Evolutionary conservation across 1,139 yeast genomes (phyloP).

Genomic region (Candida sp.): DNA sequence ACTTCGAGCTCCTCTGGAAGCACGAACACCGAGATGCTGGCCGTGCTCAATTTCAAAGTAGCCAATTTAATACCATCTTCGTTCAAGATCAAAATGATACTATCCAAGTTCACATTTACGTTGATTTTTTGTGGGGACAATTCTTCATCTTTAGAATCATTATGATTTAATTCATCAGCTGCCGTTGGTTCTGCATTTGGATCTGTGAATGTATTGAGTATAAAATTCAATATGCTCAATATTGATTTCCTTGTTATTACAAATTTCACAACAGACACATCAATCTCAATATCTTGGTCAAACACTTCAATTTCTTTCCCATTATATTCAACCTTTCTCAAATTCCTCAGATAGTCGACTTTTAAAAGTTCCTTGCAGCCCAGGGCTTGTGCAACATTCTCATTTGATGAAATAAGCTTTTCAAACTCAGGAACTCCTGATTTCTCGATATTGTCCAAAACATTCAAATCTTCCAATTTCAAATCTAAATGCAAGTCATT

Average conservation of each 20-base stretch:
- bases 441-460: constrained; percentile 74
- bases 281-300: constrained; percentile 75
- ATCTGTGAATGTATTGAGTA: constrained; percentile 83
- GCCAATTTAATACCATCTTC: constrained; percentile 86
- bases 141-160: constrained; percentile 49
- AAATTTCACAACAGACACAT: constrained; percentile 76
- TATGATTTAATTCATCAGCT: constrained; percentile 66
- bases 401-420: constrained; percentile 65
- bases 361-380: constrained; percentile 47
- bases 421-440: constrained; percentile 64
- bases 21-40: constrained; percentile 60
- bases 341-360: constrained; percentile 55
- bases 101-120: constrained; percentile 65
- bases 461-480: constrained; percentile 57
- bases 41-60: constrained; percentile 72
- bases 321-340: constrained; percentile 59
- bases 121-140: constrained; percentile 71
- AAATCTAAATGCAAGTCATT: constrained; percentile 67
- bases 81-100: constrained; percentile 72
- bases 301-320: constrained; percentile 61
- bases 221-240: constrained; percentile 74
- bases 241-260: constrained; percentile 77
- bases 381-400: constrained; percentile 18
- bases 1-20: constrained; percentile 80
- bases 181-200: constrained; percentile 69